Evolutionary conservation across 352 stramenopile genomes (phyloP).

Genomic region (Phytophthora tentaculata): DNA sequence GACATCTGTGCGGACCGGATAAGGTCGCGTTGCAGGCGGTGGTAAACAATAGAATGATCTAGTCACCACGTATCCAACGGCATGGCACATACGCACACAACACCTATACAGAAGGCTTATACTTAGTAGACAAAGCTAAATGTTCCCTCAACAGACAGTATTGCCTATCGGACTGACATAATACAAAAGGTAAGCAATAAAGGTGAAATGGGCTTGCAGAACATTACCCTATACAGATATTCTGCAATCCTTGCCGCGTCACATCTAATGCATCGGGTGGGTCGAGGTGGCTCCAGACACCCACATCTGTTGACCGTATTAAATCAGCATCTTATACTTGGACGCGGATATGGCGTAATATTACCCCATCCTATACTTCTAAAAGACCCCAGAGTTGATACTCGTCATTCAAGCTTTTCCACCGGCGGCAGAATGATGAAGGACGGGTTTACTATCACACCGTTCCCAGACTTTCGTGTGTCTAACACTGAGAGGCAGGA

Average conservation of each 20-base stretch:
- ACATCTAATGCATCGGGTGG: background rate
- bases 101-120: no score
- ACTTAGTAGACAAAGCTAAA: background rate
- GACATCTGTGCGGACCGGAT: constrained; percentile 4
- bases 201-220: no score
- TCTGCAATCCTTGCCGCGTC: no score
- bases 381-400: background rate
- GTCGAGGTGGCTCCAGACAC: background rate
- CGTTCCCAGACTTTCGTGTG: constrained; percentile 6
- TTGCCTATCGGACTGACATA: no score
- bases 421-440: background rate
- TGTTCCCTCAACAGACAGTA: no score
- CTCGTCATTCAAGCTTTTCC: constrained; percentile 7
- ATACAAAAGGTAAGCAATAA: no score
- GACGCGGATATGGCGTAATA: background rate
- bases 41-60: background rate
- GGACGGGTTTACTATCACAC: constrained; percentile 3
- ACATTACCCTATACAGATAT: no score
- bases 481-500: constrained; percentile 7
- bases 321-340: background rate
- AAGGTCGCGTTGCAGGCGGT: constrained; percentile 3
- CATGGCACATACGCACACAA: background rate
- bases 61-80: background rate
- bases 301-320: background rate
- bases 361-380: background rate